A percentile compares a stretch with the other conserved stretches of the same genome.
Conservation (phyloP, 495 filamentous ascomycete genomes). For the Cryomyces minteri region DNA sequence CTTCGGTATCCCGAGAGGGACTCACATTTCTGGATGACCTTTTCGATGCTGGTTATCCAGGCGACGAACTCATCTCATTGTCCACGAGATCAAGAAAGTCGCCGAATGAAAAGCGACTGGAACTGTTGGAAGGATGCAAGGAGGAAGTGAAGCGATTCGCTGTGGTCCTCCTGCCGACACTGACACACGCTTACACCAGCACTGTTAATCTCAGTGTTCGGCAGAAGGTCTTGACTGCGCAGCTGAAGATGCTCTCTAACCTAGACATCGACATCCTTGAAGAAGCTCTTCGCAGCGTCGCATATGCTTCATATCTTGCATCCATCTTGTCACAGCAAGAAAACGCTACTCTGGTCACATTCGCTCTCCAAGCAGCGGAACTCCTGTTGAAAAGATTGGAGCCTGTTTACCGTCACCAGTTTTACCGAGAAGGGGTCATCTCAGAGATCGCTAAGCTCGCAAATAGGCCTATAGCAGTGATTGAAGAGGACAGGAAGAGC, state of each 20-base stretch:
- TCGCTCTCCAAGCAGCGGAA: conserved; percentile 75
- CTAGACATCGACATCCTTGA: conserved; percentile 65
- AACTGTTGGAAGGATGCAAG: conserved; percentile 62
- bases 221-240: conserved; percentile 89
- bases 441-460: conserved; percentile 73
- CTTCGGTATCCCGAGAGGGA: conserved; percentile 34
- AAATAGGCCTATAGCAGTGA: conserved; percentile 20
- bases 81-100: conserved; percentile 33
- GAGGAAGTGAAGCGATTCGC: conserved; percentile 79
- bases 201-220: conserved; percentile 95
- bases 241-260: conserved; percentile 97
- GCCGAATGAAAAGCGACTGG: conserved; percentile 57
- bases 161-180: conserved; percentile 83
- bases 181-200: conserved; percentile 95
- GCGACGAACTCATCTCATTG: conserved; percentile 17
- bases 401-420: conserved; percentile 82
- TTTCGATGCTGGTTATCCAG: conserved; percentile 28
- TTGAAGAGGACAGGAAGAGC: conserved; percentile 6
- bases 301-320: conserved; percentile 93
- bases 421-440: conserved; percentile 95
- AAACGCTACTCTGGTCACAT: conserved; percentile 69
- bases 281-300: conserved; percentile 74
- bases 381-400: conserved; percentile 68
- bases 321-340: conserved; percentile 94
- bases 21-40: conserved; percentile 34